These are phyloP conservation scores for Tetratostichococcus sp. DNA, from an alignment of 139 green algal genomes.

Conservation along the genomic window DNA sequence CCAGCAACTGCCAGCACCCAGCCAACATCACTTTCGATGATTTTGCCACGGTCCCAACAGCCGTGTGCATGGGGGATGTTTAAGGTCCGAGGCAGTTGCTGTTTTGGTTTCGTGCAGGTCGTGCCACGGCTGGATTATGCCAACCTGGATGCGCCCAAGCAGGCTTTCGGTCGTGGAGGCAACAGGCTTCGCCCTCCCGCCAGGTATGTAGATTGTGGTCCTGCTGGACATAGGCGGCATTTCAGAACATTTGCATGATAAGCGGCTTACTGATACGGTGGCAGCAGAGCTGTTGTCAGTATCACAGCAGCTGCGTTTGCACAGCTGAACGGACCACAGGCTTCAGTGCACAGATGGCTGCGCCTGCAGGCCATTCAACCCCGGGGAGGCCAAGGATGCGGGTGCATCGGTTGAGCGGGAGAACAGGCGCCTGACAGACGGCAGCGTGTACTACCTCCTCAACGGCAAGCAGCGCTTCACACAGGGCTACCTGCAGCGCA, in stretches of 20 bases:
- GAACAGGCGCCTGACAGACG: not conserved
- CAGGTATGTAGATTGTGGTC: too few species aligned
- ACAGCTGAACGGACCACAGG: too few species aligned
- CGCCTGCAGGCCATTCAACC: not conserved
- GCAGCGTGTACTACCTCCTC: not conserved
- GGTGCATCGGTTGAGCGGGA: not conserved
- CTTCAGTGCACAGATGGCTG: not conserved
- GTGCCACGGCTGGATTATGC: slow-evolving; percentile 83
- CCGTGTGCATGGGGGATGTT: too few species aligned
- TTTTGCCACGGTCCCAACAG: too few species aligned
- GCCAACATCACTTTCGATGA: too few species aligned
- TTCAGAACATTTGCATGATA: too few species aligned
- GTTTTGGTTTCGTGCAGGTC: slow-evolving; percentile 32
- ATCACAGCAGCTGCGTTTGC: too few species aligned
- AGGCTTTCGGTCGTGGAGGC: slow-evolving; percentile 1
- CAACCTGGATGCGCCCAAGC: slow-evolving; percentile 30
- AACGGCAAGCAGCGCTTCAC: slow-evolving; percentile 52
- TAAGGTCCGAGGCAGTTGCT: too few species aligned
- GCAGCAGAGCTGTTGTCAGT: too few species aligned
- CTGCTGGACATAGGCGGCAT: too few species aligned
- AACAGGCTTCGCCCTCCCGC: not conserved
- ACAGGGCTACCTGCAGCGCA: slow-evolving; percentile 79
- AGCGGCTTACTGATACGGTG: too few species aligned
- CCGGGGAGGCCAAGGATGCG: slow-evolving; percentile 10
- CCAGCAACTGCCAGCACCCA: not conserved